A percentile compares a stretch with the other conserved stretches of the same genome.
Conservation (phyloP, 1,139 yeast genomes). For the Suhomyces chickasaworum region DNA sequence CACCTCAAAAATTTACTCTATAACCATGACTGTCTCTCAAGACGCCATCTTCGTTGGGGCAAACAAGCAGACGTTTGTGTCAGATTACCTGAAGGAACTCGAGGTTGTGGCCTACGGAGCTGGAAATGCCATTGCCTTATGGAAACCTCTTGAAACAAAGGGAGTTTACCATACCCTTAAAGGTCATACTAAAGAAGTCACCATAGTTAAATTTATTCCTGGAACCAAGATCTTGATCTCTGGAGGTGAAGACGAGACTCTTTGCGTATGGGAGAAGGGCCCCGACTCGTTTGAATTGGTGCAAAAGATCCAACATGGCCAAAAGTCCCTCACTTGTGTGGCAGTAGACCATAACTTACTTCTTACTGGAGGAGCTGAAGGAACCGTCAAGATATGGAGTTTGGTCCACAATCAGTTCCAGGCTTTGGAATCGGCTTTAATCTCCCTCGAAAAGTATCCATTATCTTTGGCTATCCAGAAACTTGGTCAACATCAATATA, state of each 20-base stretch:
- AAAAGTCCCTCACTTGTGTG: slow-evolving; percentile 54
- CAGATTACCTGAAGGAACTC: slow-evolving; percentile 51
- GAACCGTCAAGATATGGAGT: slow-evolving; percentile 56
- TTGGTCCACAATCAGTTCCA: slow-evolving; percentile 23
- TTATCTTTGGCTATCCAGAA: slow-evolving; percentile 59
- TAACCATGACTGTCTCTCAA: slow-evolving; percentile 18
- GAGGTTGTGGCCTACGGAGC: slow-evolving; percentile 76
- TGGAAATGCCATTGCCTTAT: slow-evolving; percentile 67
- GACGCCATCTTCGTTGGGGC: slow-evolving; percentile 80
- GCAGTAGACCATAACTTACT: slow-evolving; percentile 42
- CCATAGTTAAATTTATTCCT: slow-evolving; percentile 60
- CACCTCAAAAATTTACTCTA: slow-evolving; percentile 2
- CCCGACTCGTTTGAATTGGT: slow-evolving; percentile 23
- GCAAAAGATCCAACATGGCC: slow-evolving; percentile 43
- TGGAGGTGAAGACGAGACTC: slow-evolving; percentile 63
- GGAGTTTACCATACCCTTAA: slow-evolving; percentile 62
- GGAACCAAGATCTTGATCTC: slow-evolving; percentile 52
- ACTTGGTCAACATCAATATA: slow-evolving; percentile 30
- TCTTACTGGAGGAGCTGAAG: slow-evolving; percentile 69
- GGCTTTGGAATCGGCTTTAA: slow-evolving; percentile 36
- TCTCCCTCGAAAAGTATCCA: slow-evolving; percentile 62
- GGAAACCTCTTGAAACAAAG: slow-evolving; percentile 56
- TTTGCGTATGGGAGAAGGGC: slow-evolving; percentile 58
- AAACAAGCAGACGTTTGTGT: slow-evolving; percentile 68
- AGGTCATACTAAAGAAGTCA: slow-evolving; percentile 57